Conservation (phyloP, 148 eudicot species). For the Fagopyrum tataricum region DNA sequence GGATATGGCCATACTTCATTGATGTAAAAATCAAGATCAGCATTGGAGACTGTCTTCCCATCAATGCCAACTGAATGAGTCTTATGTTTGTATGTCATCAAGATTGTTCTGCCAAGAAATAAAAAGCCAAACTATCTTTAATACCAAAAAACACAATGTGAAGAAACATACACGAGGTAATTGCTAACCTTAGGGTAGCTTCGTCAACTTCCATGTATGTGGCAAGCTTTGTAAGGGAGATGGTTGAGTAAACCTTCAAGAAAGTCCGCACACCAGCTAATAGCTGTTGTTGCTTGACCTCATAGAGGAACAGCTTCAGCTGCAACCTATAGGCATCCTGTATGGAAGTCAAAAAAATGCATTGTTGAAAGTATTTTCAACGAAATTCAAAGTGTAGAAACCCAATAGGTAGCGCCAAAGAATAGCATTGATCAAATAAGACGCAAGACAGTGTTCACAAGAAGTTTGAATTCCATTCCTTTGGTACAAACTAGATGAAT, state of each 20-base stretch:
- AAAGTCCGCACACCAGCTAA: conserved; percentile 76
- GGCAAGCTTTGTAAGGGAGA: conserved; percentile 76
- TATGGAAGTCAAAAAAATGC: conserved; percentile 1
- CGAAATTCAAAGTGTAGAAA: neutral
- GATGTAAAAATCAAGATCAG: conserved; percentile 83
- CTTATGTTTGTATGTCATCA: conserved; percentile 98
- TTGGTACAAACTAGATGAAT: neutral
- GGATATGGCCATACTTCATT: conserved; percentile 53
- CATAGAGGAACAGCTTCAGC: conserved; percentile 90
- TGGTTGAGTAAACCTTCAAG: conserved; percentile 86
- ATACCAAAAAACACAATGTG: neutral
- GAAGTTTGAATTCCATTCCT: neutral
- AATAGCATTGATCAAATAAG: neutral
- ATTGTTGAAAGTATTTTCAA: neutral
- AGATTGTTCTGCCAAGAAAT: conserved; percentile 55
- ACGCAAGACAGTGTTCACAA: neutral
- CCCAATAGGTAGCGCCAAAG: neutral
- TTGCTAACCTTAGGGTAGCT: conserved; percentile 60
- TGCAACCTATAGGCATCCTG: conserved; percentile 99
- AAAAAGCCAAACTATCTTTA: conserved; percentile 6
- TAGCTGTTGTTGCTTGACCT: conserved; percentile 92
- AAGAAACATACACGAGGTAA: conserved; percentile 8
- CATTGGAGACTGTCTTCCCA: conserved; percentile 75
- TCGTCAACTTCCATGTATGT: conserved; percentile 92
- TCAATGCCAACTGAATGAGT: conserved; percentile 74